Base-by-base conservation (phyloP, 1,284 basidiomycete species). In the Boletus smithii region DNA sequence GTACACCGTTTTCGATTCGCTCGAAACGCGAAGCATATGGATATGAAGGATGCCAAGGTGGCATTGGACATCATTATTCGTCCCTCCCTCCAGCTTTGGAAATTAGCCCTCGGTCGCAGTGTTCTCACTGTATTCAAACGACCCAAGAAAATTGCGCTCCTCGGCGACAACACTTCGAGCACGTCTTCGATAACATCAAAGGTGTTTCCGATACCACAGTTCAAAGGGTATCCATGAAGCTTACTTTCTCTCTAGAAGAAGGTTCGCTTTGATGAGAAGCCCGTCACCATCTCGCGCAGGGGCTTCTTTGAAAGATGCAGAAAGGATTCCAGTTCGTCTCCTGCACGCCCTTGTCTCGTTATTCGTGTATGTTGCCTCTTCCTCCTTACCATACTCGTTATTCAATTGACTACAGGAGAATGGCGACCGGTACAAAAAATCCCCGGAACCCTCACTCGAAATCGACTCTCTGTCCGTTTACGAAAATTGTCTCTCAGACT, bases 201-300 rank as follows among this genome's bases (percentile, higher is more conserved):
- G 56, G 62, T 67, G 7, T 31, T 16, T 36, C 32, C 9, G 5
- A 13, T 17, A n/a, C 16, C 1, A 26, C 16, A 2, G 2, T 30
- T 34, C 18, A 0, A 30, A 23, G n/a, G 17, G 33, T 41, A 8
- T 2, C 23, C 14, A 5, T 11, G 26, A 26, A 31, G 7, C 45
- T 67, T 17, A 67, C 36, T 20, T 11, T 1, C 16, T 30, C 23
- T 36, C 14, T 9, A 49, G 57, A 59, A 68, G 37, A 49, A 36
- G 35, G 62, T 64, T 39, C 62, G 65, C 41, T 64, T 64, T 14
- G 22, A 63, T 36, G 60, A 63, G 11, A 57, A 43, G 7, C 65
- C 62, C 7, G 31, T 57, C 23, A 54, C 57, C 20, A 62, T 65
- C 35, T 51, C 58, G 10, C 50, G 50, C 7, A 63, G n/a, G 26